Conservation (phyloP, 306 rosid species). For the Phaseolus lunatus region DNA sequence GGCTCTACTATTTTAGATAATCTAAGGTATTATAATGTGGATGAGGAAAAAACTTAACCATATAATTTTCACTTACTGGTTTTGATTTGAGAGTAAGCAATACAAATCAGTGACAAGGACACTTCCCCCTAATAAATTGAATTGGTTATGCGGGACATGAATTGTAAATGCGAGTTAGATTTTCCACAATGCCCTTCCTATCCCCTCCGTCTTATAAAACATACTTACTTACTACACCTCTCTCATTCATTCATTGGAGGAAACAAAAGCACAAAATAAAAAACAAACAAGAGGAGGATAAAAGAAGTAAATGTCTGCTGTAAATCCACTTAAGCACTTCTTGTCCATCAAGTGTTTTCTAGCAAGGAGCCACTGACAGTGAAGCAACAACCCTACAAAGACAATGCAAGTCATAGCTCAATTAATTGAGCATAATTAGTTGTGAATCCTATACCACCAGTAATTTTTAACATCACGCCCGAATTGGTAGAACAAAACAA, state of each 20-base stretch:
- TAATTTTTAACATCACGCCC: conserved; percentile 13
- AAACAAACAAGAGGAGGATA: neutral
- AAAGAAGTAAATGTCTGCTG: conserved; percentile 1
- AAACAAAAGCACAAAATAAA: neutral
- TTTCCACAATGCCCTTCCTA: neutral
- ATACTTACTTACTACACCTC: neutral
- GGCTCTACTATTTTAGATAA: conserved; percentile 19
- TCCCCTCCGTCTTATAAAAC: neutral
- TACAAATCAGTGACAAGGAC: neutral
- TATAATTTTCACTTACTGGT: neutral
- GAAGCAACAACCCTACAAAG: neutral
- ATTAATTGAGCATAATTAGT: neutral
- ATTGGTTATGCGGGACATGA: neutral
- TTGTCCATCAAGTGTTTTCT: conserved; percentile 1
- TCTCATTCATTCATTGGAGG: neutral
- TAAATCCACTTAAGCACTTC: conserved; percentile 16
- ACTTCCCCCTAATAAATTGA: conserved; percentile 6
- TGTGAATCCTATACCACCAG: neutral
- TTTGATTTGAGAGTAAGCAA: neutral
- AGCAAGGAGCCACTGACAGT: neutral
- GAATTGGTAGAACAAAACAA: conserved; percentile 25
- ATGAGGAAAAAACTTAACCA: neutral
- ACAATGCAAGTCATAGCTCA: neutral
- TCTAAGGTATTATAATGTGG: conserved; percentile 27
- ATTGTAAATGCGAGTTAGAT: neutral